Conservation (phyloP, 164 flowering plant genomes). For the Santalum album region DNA sequence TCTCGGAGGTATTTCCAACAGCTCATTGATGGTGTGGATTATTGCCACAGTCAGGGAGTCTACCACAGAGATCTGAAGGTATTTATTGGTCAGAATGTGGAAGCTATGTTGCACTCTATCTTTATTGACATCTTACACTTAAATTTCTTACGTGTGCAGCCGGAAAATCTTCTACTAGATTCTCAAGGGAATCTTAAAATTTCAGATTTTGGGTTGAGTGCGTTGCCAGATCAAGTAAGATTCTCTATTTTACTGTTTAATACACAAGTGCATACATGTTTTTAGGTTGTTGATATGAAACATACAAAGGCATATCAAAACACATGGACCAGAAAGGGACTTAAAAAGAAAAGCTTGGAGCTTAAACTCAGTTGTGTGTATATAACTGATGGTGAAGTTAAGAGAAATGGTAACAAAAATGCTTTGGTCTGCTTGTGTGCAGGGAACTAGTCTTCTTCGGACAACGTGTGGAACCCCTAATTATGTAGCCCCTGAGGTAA, state of each 20-base stretch:
- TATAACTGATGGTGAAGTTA: too few relatives aligned
- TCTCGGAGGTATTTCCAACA: constrained; percentile 86
- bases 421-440: constrained; percentile 11
- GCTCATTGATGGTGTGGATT: constrained; percentile 95
- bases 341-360: too few relatives aligned
- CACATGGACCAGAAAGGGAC: too few relatives aligned
- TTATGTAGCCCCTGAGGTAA: constrained; percentile 99
- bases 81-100: constrained; percentile 10
- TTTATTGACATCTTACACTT: constrained; percentile 12
- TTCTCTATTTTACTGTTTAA: background rate
- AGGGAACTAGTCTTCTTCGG: constrained; percentile 83
- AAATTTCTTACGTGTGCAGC: constrained; percentile 38
- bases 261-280: too few relatives aligned
- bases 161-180: constrained; percentile 95
- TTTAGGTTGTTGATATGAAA: too few relatives aligned
- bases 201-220: constrained; percentile 99
- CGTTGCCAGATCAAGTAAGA: constrained; percentile 71
- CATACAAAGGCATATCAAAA: too few relatives aligned
- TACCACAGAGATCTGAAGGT: constrained; percentile 98
- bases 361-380: too few relatives aligned
- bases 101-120: constrained; percentile 1
- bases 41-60: constrained; percentile 96
- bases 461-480: constrained; percentile 99
- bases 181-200: constrained; percentile 87
- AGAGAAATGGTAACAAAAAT: background rate